Evolutionary conservation across 352 stramenopile species (phyloP).

Genomic region (Pythium oligandrum): DNA sequence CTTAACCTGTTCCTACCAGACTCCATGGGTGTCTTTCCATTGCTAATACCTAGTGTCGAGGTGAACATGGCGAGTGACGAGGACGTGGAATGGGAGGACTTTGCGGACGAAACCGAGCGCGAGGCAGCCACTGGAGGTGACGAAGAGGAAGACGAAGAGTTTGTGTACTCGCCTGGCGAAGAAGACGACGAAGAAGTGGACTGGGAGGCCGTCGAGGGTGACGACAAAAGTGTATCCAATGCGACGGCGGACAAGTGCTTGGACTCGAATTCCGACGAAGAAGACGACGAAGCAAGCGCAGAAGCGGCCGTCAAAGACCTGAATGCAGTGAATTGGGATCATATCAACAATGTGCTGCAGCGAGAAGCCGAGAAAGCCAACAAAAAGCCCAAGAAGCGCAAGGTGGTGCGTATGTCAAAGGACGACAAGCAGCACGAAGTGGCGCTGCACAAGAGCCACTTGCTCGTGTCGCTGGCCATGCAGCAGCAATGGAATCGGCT

Average conservation of each 20-base stretch:
- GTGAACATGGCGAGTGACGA: too few species aligned
- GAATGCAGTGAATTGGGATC: conserved; percentile 57
- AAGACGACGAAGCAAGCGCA: conserved; percentile 2
- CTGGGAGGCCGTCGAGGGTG: conserved; percentile 47
- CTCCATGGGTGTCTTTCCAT: too few species aligned
- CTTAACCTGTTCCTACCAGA: too few species aligned
- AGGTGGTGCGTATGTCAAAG: conserved; percentile 49
- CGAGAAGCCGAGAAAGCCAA: conserved; percentile 19
- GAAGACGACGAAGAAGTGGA: conserved; percentile 49
- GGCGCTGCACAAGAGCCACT: conserved; percentile 60
- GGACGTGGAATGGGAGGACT: too few species aligned
- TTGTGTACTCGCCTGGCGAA: conserved; percentile 40
- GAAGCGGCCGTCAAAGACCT: conserved; percentile 19
- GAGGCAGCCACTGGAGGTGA: neutral
- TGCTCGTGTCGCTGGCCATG: conserved; percentile 53
- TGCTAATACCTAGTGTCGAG: too few species aligned
- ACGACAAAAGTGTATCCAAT: too few species aligned
- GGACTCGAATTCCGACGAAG: conserved; percentile 2
- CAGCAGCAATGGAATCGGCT: conserved; percentile 44
- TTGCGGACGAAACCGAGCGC: too few species aligned
- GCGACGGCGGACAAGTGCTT: too few species aligned
- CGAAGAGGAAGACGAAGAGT: conserved; percentile 44
- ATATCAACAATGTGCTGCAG: conserved; percentile 57
- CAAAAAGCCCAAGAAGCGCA: conserved; percentile 16
- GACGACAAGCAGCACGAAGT: conserved; percentile 59